These are phyloP conservation scores for Cryphonectria nitschkei DNA, from an alignment of 2,329 filamentous ascomycete species.

Conservation along the genomic window DNA sequence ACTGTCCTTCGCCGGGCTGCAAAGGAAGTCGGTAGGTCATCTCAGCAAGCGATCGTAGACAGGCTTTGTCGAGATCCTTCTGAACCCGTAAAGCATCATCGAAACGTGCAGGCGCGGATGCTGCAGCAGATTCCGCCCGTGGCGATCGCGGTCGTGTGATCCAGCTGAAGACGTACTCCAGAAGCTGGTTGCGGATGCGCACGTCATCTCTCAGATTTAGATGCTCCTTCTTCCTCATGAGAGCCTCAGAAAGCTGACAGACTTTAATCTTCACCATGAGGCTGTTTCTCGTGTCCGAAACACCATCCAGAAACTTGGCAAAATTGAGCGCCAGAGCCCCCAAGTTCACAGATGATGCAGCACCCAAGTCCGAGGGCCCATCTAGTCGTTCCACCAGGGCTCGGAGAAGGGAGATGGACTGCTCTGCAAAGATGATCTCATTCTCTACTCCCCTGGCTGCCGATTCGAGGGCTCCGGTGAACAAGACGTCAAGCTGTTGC, in stretches of 20 bases:
- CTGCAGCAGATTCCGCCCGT: slow-evolving; percentile 44
- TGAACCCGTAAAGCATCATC: slow-evolving; percentile 64
- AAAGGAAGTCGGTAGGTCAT: slow-evolving; percentile 69
- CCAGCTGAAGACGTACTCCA: slow-evolving; percentile 72
- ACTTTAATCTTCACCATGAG: slow-evolving; percentile 70
- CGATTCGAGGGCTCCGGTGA: slow-evolving; percentile 58
- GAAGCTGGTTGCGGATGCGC: slow-evolving; percentile 68
- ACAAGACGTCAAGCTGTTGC: slow-evolving; percentile 65
- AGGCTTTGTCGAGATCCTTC: slow-evolving; percentile 68
- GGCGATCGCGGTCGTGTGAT: slow-evolving; percentile 64
- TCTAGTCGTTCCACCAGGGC: slow-evolving; percentile 67
- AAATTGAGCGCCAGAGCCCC: slow-evolving; percentile 67
- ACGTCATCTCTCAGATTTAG: slow-evolving; percentile 71
- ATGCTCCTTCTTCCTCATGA: slow-evolving; percentile 69
- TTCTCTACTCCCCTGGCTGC: slow-evolving; percentile 56
- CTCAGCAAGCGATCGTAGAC: slow-evolving; percentile 66
- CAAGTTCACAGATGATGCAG: slow-evolving; percentile 66
- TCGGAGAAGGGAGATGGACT: slow-evolving; percentile 65
- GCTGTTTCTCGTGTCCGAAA: slow-evolving; percentile 58
- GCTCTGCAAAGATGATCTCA: slow-evolving; percentile 69
- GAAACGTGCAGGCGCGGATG: slow-evolving; percentile 46
- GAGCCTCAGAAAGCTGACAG: slow-evolving; percentile 67
- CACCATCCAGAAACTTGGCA: slow-evolving; percentile 66
- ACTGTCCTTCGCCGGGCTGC: slow-evolving; percentile 67
- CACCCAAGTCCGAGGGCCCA: slow-evolving; percentile 63